Conservation (phyloP, 768 basidiomycete genomes). For the Lentinula lateritia region DNA sequence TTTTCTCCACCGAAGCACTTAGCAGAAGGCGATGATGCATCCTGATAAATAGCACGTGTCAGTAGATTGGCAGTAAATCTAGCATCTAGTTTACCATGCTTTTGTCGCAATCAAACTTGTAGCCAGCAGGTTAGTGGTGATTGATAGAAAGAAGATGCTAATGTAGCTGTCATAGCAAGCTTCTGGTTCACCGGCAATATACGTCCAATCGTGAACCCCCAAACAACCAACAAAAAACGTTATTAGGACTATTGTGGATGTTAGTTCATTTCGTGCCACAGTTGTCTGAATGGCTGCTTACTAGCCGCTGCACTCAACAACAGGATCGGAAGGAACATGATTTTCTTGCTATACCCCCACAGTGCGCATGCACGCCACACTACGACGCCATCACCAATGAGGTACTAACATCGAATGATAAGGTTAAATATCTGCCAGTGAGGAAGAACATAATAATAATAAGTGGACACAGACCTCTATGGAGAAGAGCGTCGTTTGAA, state of each 20-base stretch:
- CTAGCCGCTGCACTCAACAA: neutral
- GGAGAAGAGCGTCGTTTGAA: neutral
- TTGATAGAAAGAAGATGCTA: neutral
- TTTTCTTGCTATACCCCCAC: neutral
- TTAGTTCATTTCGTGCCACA: neutral
- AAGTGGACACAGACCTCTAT: neutral
- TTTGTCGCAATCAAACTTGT: neutral
- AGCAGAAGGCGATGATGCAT: neutral
- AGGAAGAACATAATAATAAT: neutral
- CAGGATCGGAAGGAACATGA: neutral
- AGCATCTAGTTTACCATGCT: neutral
- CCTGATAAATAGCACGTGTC: neutral
- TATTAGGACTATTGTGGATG: neutral
- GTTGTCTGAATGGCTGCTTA: neutral
- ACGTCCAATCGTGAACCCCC: neutral
- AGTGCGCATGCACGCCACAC: slow-evolving; percentile 1
- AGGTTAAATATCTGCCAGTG: neutral
- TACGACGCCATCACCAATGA: slow-evolving; percentile 1
- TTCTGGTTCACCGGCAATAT: neutral
- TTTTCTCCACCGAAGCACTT: neutral
- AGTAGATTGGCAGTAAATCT: neutral
- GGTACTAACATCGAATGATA: neutral
- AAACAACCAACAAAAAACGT: neutral
- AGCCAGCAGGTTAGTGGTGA: neutral
- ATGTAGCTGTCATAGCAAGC: neutral